A percentile compares a stretch with the other conserved stretches of the same genome.
Evolutionary conservation across 345 rosid genomes (phyloP).

Genomic region (Syzygium aromaticum): DNA sequence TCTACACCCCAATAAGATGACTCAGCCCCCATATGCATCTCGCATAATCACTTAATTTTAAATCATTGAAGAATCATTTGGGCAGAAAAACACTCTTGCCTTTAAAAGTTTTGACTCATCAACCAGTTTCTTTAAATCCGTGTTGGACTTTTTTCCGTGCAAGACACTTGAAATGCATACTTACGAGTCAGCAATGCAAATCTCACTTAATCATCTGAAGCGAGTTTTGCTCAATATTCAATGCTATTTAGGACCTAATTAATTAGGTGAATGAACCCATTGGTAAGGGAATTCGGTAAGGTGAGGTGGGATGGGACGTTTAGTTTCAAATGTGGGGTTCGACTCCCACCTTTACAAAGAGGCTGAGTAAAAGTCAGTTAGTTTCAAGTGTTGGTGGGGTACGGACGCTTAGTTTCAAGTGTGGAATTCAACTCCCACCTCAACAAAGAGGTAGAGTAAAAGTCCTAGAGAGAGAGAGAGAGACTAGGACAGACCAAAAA

Average conservation of each 20-base stretch:
- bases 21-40: neutral
- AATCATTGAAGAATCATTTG: neutral
- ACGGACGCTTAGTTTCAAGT: fast-evolving
- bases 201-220: neutral
- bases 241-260: neutral
- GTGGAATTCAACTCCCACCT: neutral
- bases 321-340: neutral
- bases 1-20: neutral
- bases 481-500: neutral
- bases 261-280: neutral
- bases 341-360: neutral
- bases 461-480: neutral
- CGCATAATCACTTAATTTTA: neutral
- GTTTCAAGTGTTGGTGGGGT: neutral
- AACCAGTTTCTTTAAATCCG: neutral
- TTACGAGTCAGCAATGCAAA: neutral
- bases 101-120: fast-evolving
- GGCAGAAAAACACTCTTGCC: neutral
- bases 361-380: neutral
- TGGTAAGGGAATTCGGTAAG: too few species aligned
- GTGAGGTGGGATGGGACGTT: neutral
- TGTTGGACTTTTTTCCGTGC: neutral
- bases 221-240: neutral
- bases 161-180: neutral
- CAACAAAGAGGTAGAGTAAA: neutral